A percentile compares a stretch with the other conserved stretches of the same genome.
phyloP scores from a whole-genome alignment of 345 rosid genomes.

The Brassica incana region DNA sequence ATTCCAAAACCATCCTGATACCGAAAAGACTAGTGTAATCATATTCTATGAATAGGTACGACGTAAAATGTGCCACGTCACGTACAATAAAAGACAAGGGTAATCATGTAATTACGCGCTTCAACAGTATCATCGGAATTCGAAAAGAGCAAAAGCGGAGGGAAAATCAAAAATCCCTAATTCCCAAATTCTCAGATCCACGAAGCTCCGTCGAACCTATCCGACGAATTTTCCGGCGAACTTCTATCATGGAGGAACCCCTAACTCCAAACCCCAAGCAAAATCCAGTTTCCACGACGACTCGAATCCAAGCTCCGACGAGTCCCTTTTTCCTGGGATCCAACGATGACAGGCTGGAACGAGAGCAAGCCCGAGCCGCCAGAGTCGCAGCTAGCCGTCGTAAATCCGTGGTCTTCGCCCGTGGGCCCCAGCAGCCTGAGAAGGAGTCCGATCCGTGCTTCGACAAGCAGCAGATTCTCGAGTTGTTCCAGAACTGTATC shows the following conservation, averaged over 20 bases:
- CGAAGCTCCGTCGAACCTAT: no score
- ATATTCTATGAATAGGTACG: no score
- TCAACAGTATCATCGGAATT: no score
- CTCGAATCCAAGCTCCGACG: conserved; percentile 76
- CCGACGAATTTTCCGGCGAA: background rate
- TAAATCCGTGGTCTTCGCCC: conserved; percentile 43
- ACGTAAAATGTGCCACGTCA: no score
- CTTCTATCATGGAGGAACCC: conserved; percentile 55
- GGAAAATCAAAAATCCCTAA: no score
- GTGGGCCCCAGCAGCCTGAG: conserved; percentile 35
- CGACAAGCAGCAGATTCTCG: conserved; percentile 80
- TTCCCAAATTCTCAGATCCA: no score
- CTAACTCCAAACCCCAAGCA: conserved; percentile 76
- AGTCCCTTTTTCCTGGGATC: conserved; percentile 80
- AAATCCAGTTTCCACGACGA: conserved; percentile 43
- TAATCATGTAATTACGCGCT: no score
- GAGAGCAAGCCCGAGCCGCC: conserved; percentile 90
- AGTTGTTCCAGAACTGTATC: conserved; percentile 84
- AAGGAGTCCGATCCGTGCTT: conserved; percentile 58
- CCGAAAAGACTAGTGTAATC: no score
- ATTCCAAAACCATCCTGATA: no score
- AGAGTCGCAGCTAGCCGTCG: conserved; percentile 87
- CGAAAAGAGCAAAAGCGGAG: no score
- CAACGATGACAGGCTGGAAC: conserved; percentile 73
- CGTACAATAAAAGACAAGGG: no score